Conservation (phyloP, 2,329 filamentous ascomycete species). For the Magnaporthiopsis poae region DNA sequence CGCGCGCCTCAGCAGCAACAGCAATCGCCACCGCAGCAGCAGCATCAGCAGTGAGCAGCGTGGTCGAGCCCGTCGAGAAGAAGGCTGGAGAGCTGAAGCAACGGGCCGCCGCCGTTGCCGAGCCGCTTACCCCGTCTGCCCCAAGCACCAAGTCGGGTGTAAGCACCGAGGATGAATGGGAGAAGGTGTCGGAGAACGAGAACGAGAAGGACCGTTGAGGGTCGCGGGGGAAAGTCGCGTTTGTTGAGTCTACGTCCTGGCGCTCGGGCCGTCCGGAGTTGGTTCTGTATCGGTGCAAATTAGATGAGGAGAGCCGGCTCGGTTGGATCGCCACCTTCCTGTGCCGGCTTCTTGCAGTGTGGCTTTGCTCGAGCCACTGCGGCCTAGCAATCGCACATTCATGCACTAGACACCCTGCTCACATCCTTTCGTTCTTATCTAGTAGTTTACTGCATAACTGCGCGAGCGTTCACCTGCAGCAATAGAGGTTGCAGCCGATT, state of each 20-base stretch:
- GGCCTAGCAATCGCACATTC: not conserved
- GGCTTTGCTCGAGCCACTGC: not conserved
- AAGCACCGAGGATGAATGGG: conserved; percentile 95
- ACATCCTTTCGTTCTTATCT: not conserved
- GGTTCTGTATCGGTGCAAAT: not conserved
- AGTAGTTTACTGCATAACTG: not conserved
- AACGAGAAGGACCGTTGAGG: conserved; percentile 35
- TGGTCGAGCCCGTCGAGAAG: conserved; percentile 34
- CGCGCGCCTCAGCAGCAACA: conserved; percentile 10
- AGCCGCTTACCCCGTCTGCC: conserved; percentile 28
- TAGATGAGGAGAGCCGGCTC: not conserved
- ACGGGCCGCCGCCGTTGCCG: conserved; percentile 24
- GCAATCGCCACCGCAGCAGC: conserved; percentile 14
- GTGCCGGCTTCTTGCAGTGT: not conserved
- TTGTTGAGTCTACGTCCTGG: not conserved
- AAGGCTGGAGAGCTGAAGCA: conserved; percentile 39
- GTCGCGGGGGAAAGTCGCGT: not conserved
- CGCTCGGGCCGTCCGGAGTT: not conserved
- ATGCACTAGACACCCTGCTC: not conserved
- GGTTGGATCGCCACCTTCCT: not conserved
- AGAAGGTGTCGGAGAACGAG: conserved; percentile 75
- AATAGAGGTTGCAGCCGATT: not conserved
- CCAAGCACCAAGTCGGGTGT: conserved; percentile 44
- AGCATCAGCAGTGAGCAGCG: conserved; percentile 20
- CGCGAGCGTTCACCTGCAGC: not conserved